Percentiles rank a stretch among this genome's conserved stretches.
phyloP scores from a whole-genome alignment of 2,329 filamentous ascomycete genomes.

The Lecanosticta acicola region DNA sequence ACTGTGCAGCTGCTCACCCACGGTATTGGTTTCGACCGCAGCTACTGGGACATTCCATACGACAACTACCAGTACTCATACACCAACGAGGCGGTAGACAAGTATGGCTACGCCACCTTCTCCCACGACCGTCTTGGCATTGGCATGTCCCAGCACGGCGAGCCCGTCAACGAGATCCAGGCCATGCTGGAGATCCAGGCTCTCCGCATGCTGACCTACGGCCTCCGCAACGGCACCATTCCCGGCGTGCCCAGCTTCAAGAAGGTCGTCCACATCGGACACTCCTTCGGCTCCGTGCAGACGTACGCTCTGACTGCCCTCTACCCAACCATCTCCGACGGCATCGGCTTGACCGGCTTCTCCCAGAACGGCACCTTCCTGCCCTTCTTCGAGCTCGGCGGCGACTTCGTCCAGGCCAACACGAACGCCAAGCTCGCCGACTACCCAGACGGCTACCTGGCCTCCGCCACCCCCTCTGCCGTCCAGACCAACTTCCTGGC shows the following conservation, averaged over 20 bases:
- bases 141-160: slow-evolving; percentile 53
- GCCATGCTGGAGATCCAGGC: slow-evolving; percentile 53
- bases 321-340: slow-evolving; percentile 52
- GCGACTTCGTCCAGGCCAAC: slow-evolving; percentile 31
- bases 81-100: slow-evolving; percentile 49
- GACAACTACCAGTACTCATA: slow-evolving; percentile 58
- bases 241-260: slow-evolving; percentile 37
- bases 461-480: slow-evolving; percentile 41
- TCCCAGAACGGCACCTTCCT: slow-evolving; percentile 45
- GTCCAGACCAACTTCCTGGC: slow-evolving; percentile 48
- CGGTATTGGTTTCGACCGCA: slow-evolving; percentile 52
- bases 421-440: slow-evolving; percentile 24
- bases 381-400: slow-evolving; percentile 28
- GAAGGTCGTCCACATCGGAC: slow-evolving; percentile 55
- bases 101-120: slow-evolving; percentile 55
- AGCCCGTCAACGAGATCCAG: slow-evolving; percentile 58
- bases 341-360: slow-evolving; percentile 58
- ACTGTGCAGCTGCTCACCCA: slow-evolving; percentile 48
- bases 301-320: slow-evolving; percentile 51
- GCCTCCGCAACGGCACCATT: slow-evolving; percentile 45
- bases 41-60: slow-evolving; percentile 58
- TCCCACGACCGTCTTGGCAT: slow-evolving; percentile 59
- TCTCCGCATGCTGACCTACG: slow-evolving; percentile 49
- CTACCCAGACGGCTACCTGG: slow-evolving; percentile 50
- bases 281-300: slow-evolving; percentile 58